Evolutionary conservation across 768 basidiomycete genomes (phyloP), one percentile per base, ranked within the genome.

Genomic region (Plicaturopsis crispa): DNA sequence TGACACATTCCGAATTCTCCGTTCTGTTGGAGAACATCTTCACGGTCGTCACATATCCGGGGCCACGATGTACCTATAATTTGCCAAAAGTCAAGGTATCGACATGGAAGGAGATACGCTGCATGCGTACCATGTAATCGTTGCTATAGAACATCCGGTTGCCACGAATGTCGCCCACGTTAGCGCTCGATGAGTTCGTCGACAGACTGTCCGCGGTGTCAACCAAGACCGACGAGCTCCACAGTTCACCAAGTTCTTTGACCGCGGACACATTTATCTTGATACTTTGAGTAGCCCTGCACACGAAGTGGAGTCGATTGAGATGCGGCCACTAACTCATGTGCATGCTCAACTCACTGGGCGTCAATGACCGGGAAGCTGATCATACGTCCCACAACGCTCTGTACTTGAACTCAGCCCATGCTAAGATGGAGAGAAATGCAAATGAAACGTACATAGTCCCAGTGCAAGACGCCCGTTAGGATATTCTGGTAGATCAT

Each of bases 131-230:
- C 78, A 83, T 79, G 47, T 82, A 83, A 48, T 84, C 81, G 44
- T 73, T 78, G 33, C 66, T 63, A 48, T 67, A 80, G 54, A 83
- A 83, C 70, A 78, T 75, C 11, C 67, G 65, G 46, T 80, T 83
- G 1, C 81, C 80, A 2, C 43, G 26, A 11, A 81, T 45, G 13
- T 54, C 50, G 3, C 79, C 79, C 1, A 67, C 70, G 46, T 81
- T 83, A 10, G 75, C 78, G 46, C 60, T 63, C 14, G 54, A 49
- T 3, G 56, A 51, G 14, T 54, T 54, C 26, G 43, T 41, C 6
- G 65, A 59, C 13, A 80, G 55, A 36, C 53, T 54, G 5, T 51
- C 53, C 6, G 63, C 57, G 23, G 72, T 72, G 7, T 66, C 43
- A 6, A 44, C 50, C 24, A 80, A 48, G 12, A 57, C 43, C 3